phyloP scores from a whole-genome alignment of 495 filamentous ascomycete species.

The Pyronema domesticum region DNA sequence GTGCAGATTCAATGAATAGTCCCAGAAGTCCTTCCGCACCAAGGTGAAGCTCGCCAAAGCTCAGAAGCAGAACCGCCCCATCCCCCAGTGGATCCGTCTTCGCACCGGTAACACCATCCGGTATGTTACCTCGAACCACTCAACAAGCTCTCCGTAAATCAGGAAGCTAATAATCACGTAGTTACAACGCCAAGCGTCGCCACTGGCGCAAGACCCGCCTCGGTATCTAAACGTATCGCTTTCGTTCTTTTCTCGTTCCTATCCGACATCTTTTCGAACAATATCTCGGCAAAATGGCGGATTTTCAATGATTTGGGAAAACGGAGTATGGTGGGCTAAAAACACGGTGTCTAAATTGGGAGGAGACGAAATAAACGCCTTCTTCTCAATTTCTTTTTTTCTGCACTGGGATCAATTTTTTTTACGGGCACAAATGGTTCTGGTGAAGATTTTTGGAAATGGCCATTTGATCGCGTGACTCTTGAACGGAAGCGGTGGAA shows the following conservation, averaged over 20 bases:
- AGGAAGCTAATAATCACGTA: constrained; percentile 26
- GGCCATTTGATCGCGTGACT: no score
- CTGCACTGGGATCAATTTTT: no score
- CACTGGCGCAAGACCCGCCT: constrained; percentile 99
- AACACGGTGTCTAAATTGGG: no score
- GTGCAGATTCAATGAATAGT: constrained; percentile 34
- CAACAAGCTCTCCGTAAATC: background rate
- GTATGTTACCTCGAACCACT: constrained; percentile 37
- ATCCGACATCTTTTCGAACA: background rate
- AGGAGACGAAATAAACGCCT: no score
- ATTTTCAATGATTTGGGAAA: background rate
- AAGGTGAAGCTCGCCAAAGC: constrained; percentile 99
- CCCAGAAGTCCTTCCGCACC: constrained; percentile 97
- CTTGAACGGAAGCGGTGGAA: no score
- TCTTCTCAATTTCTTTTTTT: no score
- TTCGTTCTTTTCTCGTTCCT: background rate
- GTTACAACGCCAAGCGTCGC: constrained; percentile 98
- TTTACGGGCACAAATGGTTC: no score
- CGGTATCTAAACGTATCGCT: constrained; percentile 57
- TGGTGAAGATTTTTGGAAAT: no score
- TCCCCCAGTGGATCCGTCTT: constrained; percentile 98
- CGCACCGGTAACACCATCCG: constrained; percentile 96
- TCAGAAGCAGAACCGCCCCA: constrained; percentile 98
- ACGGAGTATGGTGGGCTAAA: background rate
- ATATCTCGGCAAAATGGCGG: background rate